phyloP scores from a whole-genome alignment of 1,284 basidiomycete genomes.

The Abortiporus biennis region DNA sequence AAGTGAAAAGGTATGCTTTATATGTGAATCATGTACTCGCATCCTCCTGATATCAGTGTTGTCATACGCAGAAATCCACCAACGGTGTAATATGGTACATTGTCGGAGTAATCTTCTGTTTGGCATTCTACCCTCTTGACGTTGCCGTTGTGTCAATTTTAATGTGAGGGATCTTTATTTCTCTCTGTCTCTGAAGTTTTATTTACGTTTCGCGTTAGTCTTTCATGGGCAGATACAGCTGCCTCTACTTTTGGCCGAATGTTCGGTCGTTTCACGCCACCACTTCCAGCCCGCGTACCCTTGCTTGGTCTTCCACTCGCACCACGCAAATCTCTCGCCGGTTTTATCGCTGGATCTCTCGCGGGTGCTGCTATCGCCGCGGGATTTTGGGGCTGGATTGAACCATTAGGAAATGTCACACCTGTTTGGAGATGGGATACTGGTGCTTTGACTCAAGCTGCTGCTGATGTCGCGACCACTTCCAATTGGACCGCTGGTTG shows the following conservation, averaged over 20 bases:
- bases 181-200: neutral
- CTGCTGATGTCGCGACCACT: constrained; percentile 8
- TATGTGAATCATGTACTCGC: neutral
- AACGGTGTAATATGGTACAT: constrained; percentile 98
- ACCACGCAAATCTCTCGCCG: constrained; percentile 82
- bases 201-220: constrained; percentile 36
- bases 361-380: constrained; percentile 73
- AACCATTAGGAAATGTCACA: constrained; percentile 35
- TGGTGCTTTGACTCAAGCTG: constrained; percentile 21
- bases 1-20: constrained; percentile 66
- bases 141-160: constrained; percentile 85
- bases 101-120: constrained; percentile 80
- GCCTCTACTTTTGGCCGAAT: constrained; percentile 91
- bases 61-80: constrained; percentile 44
- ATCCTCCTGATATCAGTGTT: neutral
- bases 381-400: constrained; percentile 74
- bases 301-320: constrained; percentile 70
- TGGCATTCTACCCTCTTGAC: constrained; percentile 80
- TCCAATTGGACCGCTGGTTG: constrained; percentile 32
- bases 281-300: constrained; percentile 56
- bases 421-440: constrained; percentile 49
- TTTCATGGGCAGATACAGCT: constrained; percentile 96
- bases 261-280: constrained; percentile 73
- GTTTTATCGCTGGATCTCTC: constrained; percentile 78
- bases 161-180: constrained; percentile 52